These are phyloP conservation scores for Termitomyces sp. DNA, from an alignment of 768 basidiomycete genomes.

Conservation along the genomic window DNA sequence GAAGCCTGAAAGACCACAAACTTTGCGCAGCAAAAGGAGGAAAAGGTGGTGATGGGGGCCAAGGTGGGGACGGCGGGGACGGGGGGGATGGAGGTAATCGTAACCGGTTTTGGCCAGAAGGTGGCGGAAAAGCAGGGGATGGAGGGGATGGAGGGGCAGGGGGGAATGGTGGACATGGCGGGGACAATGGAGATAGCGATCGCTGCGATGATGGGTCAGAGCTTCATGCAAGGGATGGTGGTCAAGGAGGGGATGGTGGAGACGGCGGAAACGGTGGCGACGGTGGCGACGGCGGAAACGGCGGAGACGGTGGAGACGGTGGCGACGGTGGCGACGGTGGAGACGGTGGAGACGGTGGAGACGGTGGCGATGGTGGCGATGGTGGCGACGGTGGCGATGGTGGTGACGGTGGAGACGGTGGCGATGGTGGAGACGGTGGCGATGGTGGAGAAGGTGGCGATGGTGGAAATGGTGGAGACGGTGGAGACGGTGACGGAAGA, in stretches of 20 bases:
- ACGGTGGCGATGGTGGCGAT: not conserved
- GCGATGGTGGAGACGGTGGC: not conserved
- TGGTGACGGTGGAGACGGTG: not conserved
- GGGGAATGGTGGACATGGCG: not conserved
- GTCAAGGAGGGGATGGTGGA: not conserved
- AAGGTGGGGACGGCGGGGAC: constrained; percentile 1
- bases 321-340: not conserved
- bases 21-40: not conserved
- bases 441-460: not conserved
- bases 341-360: not conserved
- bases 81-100: not conserved
- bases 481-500: not conserved
- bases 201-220: not conserved
- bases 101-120: not conserved
- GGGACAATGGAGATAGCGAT: not conserved
- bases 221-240: constrained; percentile 1
- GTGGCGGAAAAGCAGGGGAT: not conserved
- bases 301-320: not conserved
- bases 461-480: not conserved
- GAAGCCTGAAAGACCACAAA: not conserved
- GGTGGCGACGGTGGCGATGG: not conserved
- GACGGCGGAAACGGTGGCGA: too few species aligned
- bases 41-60: constrained; percentile 1
- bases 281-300: not conserved
- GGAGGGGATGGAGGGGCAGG: not conserved